phyloP scores from a whole-genome alignment of 495 filamentous ascomycete genomes.

The Xylaria curta region DNA sequence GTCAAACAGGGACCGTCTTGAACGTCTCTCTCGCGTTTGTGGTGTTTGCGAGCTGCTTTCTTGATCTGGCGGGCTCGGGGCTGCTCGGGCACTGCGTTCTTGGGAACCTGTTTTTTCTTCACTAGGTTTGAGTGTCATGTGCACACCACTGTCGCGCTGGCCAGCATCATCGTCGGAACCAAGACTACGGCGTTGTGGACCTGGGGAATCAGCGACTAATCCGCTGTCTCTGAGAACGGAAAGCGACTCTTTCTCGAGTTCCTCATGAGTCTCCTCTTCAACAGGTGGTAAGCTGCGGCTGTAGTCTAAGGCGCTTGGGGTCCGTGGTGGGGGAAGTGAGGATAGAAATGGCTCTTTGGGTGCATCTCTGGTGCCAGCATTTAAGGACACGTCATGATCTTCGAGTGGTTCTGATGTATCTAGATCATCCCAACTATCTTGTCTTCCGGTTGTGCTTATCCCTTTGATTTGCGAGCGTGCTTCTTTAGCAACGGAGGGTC shows the following conservation, averaged over 20 bases:
- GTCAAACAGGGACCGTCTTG: conserved; percentile 34
- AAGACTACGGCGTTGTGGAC: conserved; percentile 38
- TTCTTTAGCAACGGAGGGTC: conserved; percentile 15
- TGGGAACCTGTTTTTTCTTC: conserved; percentile 3
- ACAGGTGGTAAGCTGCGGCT: conserved; percentile 49
- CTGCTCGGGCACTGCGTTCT: neutral
- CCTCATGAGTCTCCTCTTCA: conserved; percentile 48
- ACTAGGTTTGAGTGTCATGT: conserved; percentile 39
- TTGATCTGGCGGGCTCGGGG: conserved; percentile 8
- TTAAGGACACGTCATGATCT: conserved; percentile 14
- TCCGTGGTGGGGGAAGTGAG: conserved; percentile 29
- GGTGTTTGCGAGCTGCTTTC: conserved; percentile 29
- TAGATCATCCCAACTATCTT: conserved; percentile 32
- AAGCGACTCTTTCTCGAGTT: conserved; percentile 41
- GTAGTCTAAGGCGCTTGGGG: conserved; percentile 35
- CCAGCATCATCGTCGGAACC: conserved; percentile 37
- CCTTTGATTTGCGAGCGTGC: conserved; percentile 22
- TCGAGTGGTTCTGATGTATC: conserved; percentile 34
- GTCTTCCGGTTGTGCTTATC: conserved; percentile 29
- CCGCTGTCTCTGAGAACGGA: conserved; percentile 51
- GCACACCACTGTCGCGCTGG: conserved; percentile 60
- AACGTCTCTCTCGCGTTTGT: conserved; percentile 31
- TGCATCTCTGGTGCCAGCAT: neutral
- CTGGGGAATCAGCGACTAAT: conserved; percentile 51
- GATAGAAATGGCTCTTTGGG: conserved; percentile 23